Percentiles rank a stretch among this genome's conserved stretches.
These are phyloP conservation scores for Catharanthus roseus DNA, from an alignment of 257 asterid species.

Conservation along the genomic window DNA sequence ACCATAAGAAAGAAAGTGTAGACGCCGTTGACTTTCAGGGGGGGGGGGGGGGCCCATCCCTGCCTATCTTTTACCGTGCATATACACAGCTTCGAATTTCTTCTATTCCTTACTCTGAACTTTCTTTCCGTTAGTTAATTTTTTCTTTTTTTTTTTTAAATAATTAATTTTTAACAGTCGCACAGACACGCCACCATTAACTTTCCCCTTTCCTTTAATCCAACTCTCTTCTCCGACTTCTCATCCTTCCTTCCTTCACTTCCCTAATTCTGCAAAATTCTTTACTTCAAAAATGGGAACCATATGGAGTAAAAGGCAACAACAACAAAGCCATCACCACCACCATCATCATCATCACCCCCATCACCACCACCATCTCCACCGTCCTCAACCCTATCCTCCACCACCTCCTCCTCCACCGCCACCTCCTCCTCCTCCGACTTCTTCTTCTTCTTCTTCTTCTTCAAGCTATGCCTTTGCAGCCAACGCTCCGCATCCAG, in stretches of 20 bases:
- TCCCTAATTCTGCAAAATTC: neutral
- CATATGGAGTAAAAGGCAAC: conserved; percentile 52
- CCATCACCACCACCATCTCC: conserved; percentile 22
- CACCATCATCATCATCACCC: conserved; percentile 14
- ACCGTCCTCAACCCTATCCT: conserved; percentile 16
- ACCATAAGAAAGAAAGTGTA: too few relatives aligned
- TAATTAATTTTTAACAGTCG: neutral
- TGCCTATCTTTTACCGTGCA: neutral
- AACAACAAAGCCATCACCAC: conserved; percentile 21
- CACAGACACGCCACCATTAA: neutral
- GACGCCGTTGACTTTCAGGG: neutral
- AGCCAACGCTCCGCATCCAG: conserved; percentile 45
- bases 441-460: conserved; percentile 13
- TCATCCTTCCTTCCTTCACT: neutral
- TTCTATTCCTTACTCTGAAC: neutral
- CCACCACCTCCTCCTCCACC: conserved; percentile 10
- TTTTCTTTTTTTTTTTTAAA: too few relatives aligned
- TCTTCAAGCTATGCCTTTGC: conserved; percentile 41
- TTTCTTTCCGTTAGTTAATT: neutral
- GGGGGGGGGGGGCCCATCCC: too few relatives aligned
- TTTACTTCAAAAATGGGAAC: conserved; percentile 39
- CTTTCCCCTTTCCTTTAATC: too few relatives aligned
- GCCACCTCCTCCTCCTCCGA: conserved; percentile 10
- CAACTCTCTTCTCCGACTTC: too few relatives aligned
- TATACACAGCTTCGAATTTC: neutral